A percentile compares a stretch with the other conserved stretches of the same genome.
These are phyloP conservation scores for Aspergillus kassunensis DNA, from an alignment of 495 filamentous ascomycete genomes.

Conservation along the genomic window DNA sequence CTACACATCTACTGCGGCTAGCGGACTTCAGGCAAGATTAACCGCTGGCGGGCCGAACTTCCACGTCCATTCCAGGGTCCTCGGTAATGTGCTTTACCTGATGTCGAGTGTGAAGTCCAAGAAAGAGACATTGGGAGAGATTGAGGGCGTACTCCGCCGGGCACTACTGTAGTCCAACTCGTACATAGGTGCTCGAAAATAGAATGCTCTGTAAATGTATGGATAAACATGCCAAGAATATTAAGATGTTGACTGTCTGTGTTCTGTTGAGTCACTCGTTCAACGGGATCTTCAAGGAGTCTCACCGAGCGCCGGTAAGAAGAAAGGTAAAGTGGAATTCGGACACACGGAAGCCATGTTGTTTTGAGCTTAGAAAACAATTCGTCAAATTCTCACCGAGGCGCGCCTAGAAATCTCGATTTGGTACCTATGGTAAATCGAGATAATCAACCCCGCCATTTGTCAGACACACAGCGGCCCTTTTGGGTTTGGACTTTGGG, in stretches of 20 bases:
- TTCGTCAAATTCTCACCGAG: too few relatives aligned
- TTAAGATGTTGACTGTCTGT: too few relatives aligned
- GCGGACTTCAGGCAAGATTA: slow-evolving; percentile 54
- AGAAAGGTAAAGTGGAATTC: background rate
- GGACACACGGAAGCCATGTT: background rate
- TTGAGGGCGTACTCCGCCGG: slow-evolving; percentile 42
- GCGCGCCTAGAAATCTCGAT: background rate
- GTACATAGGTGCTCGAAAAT: background rate
- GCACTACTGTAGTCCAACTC: slow-evolving; percentile 16
- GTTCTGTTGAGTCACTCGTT: background rate
- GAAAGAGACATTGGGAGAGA: slow-evolving; percentile 41
- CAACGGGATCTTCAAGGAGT: background rate
- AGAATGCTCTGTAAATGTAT: too few relatives aligned
- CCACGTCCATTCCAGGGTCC: slow-evolving; percentile 66
- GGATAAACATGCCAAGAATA: too few relatives aligned
- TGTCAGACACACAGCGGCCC: background rate
- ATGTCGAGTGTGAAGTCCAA: slow-evolving; percentile 66
- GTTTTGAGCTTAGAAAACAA: background rate
- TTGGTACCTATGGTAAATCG: background rate
- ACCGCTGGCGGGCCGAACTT: slow-evolving; percentile 38
- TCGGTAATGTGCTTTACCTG: slow-evolving; percentile 74
- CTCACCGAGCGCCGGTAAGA: slow-evolving; percentile 1
- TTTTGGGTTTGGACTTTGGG: background rate
- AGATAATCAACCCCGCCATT: background rate
- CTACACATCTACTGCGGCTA: slow-evolving; percentile 64